A percentile compares a stretch with the other conserved stretches of the same genome.
Conservation (phyloP, 495 filamentous ascomycete genomes). For the Neurospora discreta region DNA sequence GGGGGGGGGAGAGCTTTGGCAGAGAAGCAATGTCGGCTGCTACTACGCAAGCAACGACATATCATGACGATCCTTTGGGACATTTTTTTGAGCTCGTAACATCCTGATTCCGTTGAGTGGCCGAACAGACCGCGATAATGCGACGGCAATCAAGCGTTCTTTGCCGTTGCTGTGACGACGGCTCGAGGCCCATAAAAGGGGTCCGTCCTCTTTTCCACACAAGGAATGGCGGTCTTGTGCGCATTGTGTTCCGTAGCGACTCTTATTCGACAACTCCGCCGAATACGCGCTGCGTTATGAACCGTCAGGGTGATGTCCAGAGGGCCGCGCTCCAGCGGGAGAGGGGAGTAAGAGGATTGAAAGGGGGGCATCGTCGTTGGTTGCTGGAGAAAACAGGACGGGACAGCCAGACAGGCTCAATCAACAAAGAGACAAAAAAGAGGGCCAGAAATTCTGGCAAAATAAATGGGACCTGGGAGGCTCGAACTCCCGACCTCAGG, state of each 20-base stretch:
- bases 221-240: neutral
- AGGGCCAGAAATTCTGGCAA: neutral
- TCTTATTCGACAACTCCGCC: neutral
- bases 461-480: conserved; percentile 10
- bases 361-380: neutral
- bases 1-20: neutral
- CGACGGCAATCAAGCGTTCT: neutral
- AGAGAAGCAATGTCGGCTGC: neutral
- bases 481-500: conserved; percentile 14
- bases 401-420: neutral
- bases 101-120: too few species aligned
- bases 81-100: neutral
- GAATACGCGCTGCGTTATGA: neutral
- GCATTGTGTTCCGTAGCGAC: neutral
- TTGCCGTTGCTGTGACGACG: neutral
- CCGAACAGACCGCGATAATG: neutral
- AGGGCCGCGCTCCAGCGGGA: neutral
- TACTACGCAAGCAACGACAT: neutral
- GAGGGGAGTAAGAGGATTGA: too few species aligned
- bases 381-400: neutral
- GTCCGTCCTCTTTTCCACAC: neutral
- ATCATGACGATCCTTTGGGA: neutral
- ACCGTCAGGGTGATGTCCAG: neutral
- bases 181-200: neutral
- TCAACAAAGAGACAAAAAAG: neutral